phyloP scores from a whole-genome alignment of 2,329 filamentous ascomycete genomes.

The Tothia fuscella region DNA sequence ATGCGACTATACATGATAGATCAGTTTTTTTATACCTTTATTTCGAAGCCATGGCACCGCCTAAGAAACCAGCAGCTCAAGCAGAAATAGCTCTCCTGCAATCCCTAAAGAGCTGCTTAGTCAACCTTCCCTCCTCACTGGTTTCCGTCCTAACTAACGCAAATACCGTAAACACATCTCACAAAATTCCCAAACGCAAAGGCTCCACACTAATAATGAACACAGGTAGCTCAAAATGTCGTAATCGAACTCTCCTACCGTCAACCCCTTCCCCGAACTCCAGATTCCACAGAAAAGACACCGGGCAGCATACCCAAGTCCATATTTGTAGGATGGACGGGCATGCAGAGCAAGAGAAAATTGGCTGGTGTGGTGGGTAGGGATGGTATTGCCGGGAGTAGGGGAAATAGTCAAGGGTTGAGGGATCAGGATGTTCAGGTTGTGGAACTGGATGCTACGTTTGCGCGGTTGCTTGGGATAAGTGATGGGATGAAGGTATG shows the following conservation, averaged over 20 bases:
- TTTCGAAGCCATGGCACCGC: constrained; percentile 10
- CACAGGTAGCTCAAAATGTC: constrained; percentile 83
- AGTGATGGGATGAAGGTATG: constrained; percentile 70
- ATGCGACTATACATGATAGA: no score
- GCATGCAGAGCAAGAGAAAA: constrained; percentile 87
- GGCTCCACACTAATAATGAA: constrained; percentile 11
- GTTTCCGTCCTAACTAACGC: constrained; percentile 77
- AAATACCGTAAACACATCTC: constrained; percentile 57
- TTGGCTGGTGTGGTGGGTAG: constrained; percentile 60
- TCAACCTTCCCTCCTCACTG: constrained; percentile 78
- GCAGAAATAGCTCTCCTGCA: constrained; percentile 79
- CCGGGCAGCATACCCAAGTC: constrained; percentile 46
- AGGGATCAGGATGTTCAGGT: constrained; percentile 65
- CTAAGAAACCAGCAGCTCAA: constrained; percentile 42
- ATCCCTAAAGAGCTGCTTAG: constrained; percentile 76
- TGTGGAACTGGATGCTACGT: constrained; percentile 78
- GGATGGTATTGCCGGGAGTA: constrained; percentile 54
- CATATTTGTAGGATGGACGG: constrained; percentile 89
- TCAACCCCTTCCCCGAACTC: constrained; percentile 37
- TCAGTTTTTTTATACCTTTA: no score
- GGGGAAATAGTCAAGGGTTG: constrained; percentile 39
- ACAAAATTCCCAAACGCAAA: constrained; percentile 9
- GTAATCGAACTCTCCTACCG: constrained; percentile 81
- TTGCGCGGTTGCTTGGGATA: constrained; percentile 66
- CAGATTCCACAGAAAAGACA: constrained; percentile 23